These are phyloP conservation scores for Suillus occidentalis DNA, from an alignment of 768 basidiomycete genomes.

Conservation along the genomic window DNA sequence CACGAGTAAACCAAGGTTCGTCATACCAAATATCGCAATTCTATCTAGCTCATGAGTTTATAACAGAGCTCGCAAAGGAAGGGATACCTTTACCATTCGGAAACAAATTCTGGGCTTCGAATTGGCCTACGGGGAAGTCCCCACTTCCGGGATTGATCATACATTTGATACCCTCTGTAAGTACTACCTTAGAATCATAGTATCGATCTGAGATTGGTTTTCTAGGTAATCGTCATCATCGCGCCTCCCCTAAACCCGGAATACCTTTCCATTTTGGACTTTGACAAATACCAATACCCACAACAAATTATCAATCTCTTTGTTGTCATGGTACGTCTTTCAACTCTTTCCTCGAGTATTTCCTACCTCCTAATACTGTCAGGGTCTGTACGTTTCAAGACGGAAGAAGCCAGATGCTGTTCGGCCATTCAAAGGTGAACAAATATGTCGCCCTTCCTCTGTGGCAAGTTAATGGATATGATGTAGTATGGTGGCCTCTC, in stretches of 20 bases:
- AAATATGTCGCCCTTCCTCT: neutral
- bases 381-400: slow-evolving; percentile 58
- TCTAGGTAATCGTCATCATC: slow-evolving; percentile 52
- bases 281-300: slow-evolving; percentile 42
- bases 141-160: slow-evolving; percentile 57
- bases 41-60: neutral
- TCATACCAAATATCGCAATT: neutral
- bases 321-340: slow-evolving; percentile 46
- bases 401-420: slow-evolving; percentile 46
- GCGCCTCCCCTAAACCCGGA: too few relatives aligned
- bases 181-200: slow-evolving; percentile 6
- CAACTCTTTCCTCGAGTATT: neutral
- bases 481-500: slow-evolving; percentile 53
- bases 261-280: slow-evolving; percentile 59
- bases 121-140: slow-evolving; percentile 59
- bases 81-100: slow-evolving; percentile 62
- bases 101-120: slow-evolving; percentile 60
- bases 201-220: slow-evolving; percentile 39
- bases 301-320: slow-evolving; percentile 56
- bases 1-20: slow-evolving; percentile 52
- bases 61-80: slow-evolving; percentile 57
- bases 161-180: slow-evolving; percentile 52
- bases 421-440: slow-evolving; percentile 54
- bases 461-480: neutral
- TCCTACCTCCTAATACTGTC: neutral